phyloP scores from a whole-genome alignment of 768 basidiomycete species.

The Wakefieldia striispora region DNA sequence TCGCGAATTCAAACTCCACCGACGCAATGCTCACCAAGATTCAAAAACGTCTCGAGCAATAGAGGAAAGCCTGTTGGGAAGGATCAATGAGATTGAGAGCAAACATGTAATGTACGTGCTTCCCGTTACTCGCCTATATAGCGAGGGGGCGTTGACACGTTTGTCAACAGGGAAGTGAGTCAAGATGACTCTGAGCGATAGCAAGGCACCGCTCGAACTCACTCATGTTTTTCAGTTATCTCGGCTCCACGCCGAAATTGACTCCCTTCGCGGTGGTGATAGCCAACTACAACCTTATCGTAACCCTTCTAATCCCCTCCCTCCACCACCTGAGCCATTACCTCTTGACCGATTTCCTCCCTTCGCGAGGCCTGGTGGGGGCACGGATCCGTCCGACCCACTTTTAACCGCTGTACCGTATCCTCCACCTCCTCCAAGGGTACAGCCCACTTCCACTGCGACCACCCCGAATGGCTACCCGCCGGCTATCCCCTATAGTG shows the following conservation, averaged over 20 bases:
- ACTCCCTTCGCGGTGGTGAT: slow-evolving; percentile 32
- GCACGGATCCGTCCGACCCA: slow-evolving; percentile 18
- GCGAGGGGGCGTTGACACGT: slow-evolving; percentile 11
- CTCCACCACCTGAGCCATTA: slow-evolving; percentile 54
- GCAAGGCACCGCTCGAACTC: slow-evolving; percentile 13
- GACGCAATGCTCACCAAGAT: slow-evolving; percentile 31
- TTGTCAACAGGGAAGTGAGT: slow-evolving; percentile 30
- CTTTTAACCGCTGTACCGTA: slow-evolving; percentile 24
- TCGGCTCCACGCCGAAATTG: slow-evolving; percentile 36
- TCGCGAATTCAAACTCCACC: slow-evolving; percentile 29
- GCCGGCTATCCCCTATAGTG: slow-evolving; percentile 3
- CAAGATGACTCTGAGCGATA: slow-evolving; percentile 1
- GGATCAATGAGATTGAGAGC: slow-evolving; percentile 33
- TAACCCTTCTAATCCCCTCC: slow-evolving; percentile 48
- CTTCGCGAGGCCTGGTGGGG: slow-evolving; percentile 36
- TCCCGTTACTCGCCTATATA: slow-evolving; percentile 3
- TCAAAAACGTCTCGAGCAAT: slow-evolving; percentile 35
- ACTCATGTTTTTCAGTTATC: slow-evolving; percentile 29
- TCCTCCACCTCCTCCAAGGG: slow-evolving; percentile 27
- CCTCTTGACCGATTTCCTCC: slow-evolving; percentile 43
- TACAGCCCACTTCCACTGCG: slow-evolving; percentile 3
- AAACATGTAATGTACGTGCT: slow-evolving; percentile 26
- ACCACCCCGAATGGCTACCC: slow-evolving; percentile 15
- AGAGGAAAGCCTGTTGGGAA: slow-evolving; percentile 35
- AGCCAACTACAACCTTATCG: slow-evolving; percentile 28